A percentile compares a stretch with the other conserved stretches of the same genome.
These are phyloP conservation scores for Proliferodiscus dingleyae DNA, from an alignment of 2,329 filamentous ascomycete genomes.

Conservation along the genomic window DNA sequence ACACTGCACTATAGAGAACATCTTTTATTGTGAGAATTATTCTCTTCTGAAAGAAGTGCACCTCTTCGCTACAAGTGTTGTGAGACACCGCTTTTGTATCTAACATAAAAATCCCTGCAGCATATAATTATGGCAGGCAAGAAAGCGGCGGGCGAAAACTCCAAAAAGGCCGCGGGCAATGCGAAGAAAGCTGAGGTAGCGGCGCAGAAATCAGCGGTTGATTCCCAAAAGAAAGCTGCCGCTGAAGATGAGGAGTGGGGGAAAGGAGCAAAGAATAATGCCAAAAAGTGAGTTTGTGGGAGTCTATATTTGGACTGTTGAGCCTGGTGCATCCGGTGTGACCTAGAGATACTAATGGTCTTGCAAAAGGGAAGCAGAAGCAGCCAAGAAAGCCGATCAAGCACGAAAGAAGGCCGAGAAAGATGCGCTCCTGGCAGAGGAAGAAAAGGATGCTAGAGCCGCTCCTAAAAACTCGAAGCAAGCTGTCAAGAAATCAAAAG, in stretches of 20 bases:
- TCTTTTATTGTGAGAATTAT: no score
- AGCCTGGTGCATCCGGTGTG: constrained; percentile 8
- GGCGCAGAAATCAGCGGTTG: constrained; percentile 69
- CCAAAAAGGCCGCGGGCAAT: constrained; percentile 85
- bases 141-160: constrained; percentile 68
- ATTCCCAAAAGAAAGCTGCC: constrained; percentile 59
- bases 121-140: constrained; percentile 74
- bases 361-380: constrained; percentile 67
- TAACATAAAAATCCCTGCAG: no score
- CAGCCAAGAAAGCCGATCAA: constrained; percentile 74
- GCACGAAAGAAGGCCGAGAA: constrained; percentile 90
- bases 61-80: no score
- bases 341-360: constrained; percentile 9
- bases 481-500: constrained; percentile 63
- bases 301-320: constrained; percentile 9
- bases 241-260: constrained; percentile 74
- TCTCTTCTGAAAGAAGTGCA: no score
- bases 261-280: constrained; percentile 76
- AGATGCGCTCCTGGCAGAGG: constrained; percentile 74
- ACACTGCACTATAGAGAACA: no score
- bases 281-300: constrained; percentile 70
- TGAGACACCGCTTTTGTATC: no score
- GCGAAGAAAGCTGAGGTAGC: constrained; percentile 89
- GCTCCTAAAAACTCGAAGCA: constrained; percentile 65
- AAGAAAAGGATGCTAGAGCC: constrained; percentile 73